Base-by-base conservation (phyloP, 140 eudicot genomes). In the Oenanthe javanica region DNA sequence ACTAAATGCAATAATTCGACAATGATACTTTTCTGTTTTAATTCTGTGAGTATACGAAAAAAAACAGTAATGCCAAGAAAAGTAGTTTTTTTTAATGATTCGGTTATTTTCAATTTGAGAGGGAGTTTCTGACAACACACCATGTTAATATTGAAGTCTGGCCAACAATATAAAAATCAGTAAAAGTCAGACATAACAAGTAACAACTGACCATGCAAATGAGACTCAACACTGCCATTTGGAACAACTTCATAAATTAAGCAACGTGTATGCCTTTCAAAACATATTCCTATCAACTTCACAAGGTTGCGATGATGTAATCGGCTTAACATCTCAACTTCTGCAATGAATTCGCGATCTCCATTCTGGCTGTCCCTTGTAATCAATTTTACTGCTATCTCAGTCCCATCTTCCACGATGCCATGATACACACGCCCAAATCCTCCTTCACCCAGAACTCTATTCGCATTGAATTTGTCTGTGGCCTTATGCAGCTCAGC, bases 371-470 rank as follows among this genome's bases (percentile, higher is more conserved):
- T 94, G 64, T 88, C 97, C 86, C 93, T 88, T 51, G 89, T 95
- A 48, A 95, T 96, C 82, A 92, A 87, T 80, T 95, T 95, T 16
- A 92, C 97, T 9, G 99, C 99, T 45, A 91, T 94, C 83, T 95
- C 97, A 52, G 84, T 77, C 80, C 93, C 93, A 82, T 95, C 93
- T 86, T 86, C 97, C 77, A 88, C 50, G 70, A 89, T 54, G 42
- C 97, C 99, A 76, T 89, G 97, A 87, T 92, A 95, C 52, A 95
- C 99, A 31, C 97, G 92, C 72, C 99, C 99, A 69, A 95, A 95
- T 59, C 99, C 99, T 77, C 99, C 99, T 91, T 92, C 99, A 23
- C 99, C 99, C 84, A 95, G 81, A 31, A 95, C 86, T 83, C 86
- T 91, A 78, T 79, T 93, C 19, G 87, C 83, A 77, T 91, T 89